Evolutionary conservation across 495 filamentous ascomycete species (phyloP), one percentile per base, ranked within the genome.

Genomic region (Talaromyces wortmannii): DNA sequence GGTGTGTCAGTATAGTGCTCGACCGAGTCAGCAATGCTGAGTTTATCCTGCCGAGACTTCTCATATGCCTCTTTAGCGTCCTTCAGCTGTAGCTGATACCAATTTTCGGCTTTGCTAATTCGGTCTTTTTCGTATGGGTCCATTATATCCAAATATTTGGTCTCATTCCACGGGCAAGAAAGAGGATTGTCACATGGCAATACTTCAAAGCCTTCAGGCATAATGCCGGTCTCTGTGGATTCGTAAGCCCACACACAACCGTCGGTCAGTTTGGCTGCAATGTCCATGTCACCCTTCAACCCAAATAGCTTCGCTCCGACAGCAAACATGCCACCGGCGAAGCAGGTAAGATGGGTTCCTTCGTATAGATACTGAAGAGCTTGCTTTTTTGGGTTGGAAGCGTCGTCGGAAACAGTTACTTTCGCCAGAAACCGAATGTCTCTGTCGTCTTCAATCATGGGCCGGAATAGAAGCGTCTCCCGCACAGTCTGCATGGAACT

Each of bases 221-320:
- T 96, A 59, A 98, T 89, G 4, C 92, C 95, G 0, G 85, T 87
- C 2, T 81, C 75, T 11, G 88, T 91, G 15, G 79, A 77, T 60
- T 90, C 83, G 64, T 97, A 97, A 2, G 91, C 87, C 92, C 91
- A 97, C 3, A 94, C 87, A 65, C 94, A 98, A 17, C 92, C 95
- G 55, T 95, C 91, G 0, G 92, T 88, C 11, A 98, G 80, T 63
- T 88, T 88, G 58, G 78, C 77, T 6, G 87, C 94, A 46, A 95
- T 81, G 43, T 94, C 85, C 45, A 97, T 73, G 66, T 98, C 92
- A 17, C 78, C 78, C 6, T 86, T 77, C n/a, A 84, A 76, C 8
- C 82, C 79, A 57, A 96, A 96, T n/a, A 92, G 77, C 69, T 89
- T 92, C 43, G 91, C 88, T 32, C 88, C 91, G 53, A 98, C 77